Conservation (phyloP, 805 yeast species). For the Wickerhamiella kazuoi region DNA sequence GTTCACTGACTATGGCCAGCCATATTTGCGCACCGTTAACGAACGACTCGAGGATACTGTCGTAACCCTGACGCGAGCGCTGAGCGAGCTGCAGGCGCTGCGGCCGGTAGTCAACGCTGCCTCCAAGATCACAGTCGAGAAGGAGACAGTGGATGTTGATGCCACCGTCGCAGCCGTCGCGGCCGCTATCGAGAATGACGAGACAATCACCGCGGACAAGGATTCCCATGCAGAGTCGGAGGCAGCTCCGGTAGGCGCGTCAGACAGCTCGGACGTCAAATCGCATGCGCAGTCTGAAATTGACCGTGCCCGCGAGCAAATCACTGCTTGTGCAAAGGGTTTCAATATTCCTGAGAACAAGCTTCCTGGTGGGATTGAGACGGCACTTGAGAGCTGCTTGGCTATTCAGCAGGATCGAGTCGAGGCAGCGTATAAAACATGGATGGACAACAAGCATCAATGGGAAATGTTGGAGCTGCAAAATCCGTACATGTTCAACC, state of each 20-base stretch:
- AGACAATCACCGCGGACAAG: neutral
- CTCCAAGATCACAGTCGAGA: neutral
- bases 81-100: neutral
- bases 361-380: neutral
- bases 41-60: slow-evolving; percentile 32
- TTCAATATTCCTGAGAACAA: neutral
- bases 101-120: neutral
- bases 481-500: slow-evolving; percentile 43
- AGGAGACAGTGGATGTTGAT: neutral
- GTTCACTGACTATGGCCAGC: slow-evolving; percentile 54
- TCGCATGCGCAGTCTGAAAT: neutral
- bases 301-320: no score
- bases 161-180: neutral
- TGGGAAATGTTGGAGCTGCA: slow-evolving; percentile 49
- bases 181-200: neutral
- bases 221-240: neutral
- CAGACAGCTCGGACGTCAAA: neutral
- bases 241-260: neutral
- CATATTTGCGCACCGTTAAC: slow-evolving; percentile 40
- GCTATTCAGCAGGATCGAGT: neutral
- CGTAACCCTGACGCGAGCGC: slow-evolving; percentile 11
- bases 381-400: no score
- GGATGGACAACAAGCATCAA: slow-evolving; percentile 31
- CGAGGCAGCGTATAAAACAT: slow-evolving; percentile 1
- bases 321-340: neutral